Evolutionary conservation across 495 filamentous ascomycete genomes (phyloP).

Genomic region (Choiromyces venosus): DNA sequence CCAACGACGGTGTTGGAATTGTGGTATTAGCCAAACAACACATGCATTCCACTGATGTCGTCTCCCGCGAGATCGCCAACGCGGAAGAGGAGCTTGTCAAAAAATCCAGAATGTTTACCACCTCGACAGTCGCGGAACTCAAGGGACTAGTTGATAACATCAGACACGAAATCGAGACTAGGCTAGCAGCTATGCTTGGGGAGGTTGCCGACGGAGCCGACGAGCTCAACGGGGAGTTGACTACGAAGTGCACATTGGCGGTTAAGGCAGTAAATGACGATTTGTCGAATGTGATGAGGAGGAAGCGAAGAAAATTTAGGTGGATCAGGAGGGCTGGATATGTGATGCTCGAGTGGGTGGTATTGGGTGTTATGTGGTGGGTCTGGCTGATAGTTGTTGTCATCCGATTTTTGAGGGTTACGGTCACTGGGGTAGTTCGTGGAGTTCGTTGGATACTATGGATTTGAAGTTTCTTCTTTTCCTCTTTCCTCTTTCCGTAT

Average conservation of each 20-base stretch:
- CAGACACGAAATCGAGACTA: slow-evolving; percentile 16
- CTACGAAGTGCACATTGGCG: slow-evolving; percentile 32
- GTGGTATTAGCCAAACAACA: slow-evolving; percentile 26
- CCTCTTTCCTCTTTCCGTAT: background rate
- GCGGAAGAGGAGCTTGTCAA: slow-evolving; percentile 23
- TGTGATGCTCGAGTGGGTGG: slow-evolving; percentile 47
- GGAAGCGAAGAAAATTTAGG: slow-evolving; percentile 31
- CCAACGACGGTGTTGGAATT: slow-evolving; percentile 11
- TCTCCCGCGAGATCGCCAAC: slow-evolving; percentile 19
- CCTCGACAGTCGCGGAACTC: slow-evolving; percentile 23
- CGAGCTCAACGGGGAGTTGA: slow-evolving; percentile 25
- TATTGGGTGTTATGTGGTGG: slow-evolving; percentile 50
- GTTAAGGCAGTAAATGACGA: slow-evolving; percentile 38
- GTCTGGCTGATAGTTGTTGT: slow-evolving; percentile 48
- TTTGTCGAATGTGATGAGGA: slow-evolving; percentile 30
- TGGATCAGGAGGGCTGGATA: slow-evolving; percentile 43
- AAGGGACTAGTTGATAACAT: slow-evolving; percentile 21
- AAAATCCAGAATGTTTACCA: slow-evolving; percentile 28
- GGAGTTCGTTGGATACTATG: slow-evolving; percentile 42
- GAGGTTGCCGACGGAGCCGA: slow-evolving; percentile 34
- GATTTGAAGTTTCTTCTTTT: slow-evolving; percentile 38
- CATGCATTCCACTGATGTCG: slow-evolving; percentile 9
- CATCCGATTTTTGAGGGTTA: slow-evolving; percentile 39
- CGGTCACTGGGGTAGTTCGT: slow-evolving; percentile 19
- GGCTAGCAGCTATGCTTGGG: slow-evolving; percentile 21